These are phyloP conservation scores for Penicillium sp. DNA, from an alignment of 2,329 filamentous ascomycete genomes.

Conservation along the genomic window DNA sequence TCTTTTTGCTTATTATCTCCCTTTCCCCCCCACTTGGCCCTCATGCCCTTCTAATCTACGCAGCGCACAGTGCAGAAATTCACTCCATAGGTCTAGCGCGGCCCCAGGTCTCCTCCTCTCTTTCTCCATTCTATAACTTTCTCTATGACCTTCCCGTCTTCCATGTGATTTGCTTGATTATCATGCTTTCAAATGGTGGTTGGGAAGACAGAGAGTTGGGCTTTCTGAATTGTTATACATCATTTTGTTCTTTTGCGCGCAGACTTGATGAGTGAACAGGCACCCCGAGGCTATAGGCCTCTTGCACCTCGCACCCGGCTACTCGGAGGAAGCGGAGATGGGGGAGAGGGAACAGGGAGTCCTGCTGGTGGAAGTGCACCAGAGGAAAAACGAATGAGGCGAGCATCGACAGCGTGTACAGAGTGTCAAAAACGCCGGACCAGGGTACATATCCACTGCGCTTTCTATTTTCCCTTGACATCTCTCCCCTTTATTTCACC, in stretches of 20 bases:
- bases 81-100: background rate
- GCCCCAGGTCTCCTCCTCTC: slow-evolving; percentile 5
- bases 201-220: background rate
- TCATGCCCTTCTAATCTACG: background rate
- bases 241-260: background rate
- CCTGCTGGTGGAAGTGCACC: slow-evolving; percentile 15
- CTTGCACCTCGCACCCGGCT: slow-evolving; percentile 33
- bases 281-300: slow-evolving; percentile 31
- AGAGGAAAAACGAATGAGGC: slow-evolving; percentile 36
- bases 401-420: slow-evolving; percentile 39
- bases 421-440: slow-evolving; percentile 41
- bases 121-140: slow-evolving; percentile 7
- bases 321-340: slow-evolving; percentile 7
- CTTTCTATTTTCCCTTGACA: background rate
- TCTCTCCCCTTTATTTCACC: background rate
- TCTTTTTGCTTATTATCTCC: background rate
- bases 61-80: slow-evolving; percentile 8
- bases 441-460: slow-evolving; percentile 31
- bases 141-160: background rate
- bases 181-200: slow-evolving; percentile 10
- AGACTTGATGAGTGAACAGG: slow-evolving; percentile 28
- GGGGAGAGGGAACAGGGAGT: slow-evolving; percentile 19
- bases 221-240: slow-evolving; percentile 2
- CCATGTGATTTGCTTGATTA: slow-evolving; percentile 5
- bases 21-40: background rate